Evolutionary conservation across 2,329 filamentous ascomycete genomes (phyloP).

Genomic region (Colletotrichum orbiculare): DNA sequence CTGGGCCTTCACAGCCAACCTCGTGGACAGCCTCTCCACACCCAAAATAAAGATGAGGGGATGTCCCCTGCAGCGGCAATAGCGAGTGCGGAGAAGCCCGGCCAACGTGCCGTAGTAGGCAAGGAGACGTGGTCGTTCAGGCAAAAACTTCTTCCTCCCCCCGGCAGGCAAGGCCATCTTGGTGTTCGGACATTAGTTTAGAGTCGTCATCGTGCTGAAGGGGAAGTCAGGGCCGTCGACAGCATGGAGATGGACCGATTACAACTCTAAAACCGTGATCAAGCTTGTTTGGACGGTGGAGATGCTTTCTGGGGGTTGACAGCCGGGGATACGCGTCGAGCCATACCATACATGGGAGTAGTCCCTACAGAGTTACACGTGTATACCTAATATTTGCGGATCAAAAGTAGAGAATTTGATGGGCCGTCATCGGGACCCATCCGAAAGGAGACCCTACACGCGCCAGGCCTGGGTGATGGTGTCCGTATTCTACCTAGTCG

Average conservation of each 20-base stretch:
- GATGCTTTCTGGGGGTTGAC: background rate
- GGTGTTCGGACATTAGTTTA: background rate
- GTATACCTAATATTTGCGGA: too few species aligned
- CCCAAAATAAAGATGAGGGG: conserved; percentile 13
- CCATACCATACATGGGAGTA: background rate
- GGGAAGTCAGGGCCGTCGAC: background rate
- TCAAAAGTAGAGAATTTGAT: too few species aligned
- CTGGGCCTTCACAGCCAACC: background rate
- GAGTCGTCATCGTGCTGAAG: background rate
- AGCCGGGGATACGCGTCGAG: conserved; percentile 2
- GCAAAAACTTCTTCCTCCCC: conserved; percentile 25
- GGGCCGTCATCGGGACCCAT: too few species aligned
- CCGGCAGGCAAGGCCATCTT: background rate
- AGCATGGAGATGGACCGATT: conserved; percentile 5
- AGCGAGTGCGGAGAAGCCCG: conserved; percentile 32
- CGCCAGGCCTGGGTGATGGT: too few species aligned
- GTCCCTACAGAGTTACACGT: too few species aligned
- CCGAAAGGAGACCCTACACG: too few species aligned
- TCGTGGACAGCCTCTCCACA: conserved; percentile 8
- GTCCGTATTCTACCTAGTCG: too few species aligned
- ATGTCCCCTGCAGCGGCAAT: conserved; percentile 29
- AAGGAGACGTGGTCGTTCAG: background rate
- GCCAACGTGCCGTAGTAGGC: background rate
- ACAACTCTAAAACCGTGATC: background rate
- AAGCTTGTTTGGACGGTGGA: conserved; percentile 18